Conservation (phyloP, 441 rosid species). For the Arabidopsis lyrata region DNA sequence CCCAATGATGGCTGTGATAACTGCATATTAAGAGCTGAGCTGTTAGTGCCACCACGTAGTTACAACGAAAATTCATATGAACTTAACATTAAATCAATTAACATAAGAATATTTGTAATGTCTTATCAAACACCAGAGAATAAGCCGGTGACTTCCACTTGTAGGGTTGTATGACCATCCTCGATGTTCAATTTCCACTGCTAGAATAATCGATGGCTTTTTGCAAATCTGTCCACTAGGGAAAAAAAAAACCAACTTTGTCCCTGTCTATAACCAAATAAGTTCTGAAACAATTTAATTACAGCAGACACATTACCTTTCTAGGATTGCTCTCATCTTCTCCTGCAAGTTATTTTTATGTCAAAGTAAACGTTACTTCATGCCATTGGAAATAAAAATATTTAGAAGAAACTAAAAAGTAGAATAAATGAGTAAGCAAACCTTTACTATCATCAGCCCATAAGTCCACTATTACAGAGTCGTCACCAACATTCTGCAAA, state of each 20-base stretch:
- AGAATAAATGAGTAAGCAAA: constrained; percentile 19
- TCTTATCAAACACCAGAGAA: too few species aligned
- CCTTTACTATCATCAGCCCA: constrained; percentile 78
- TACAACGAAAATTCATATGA: neutral
- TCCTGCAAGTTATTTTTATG: constrained; percentile 48
- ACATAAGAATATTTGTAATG: too few species aligned
- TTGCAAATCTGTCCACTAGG: constrained; percentile 57
- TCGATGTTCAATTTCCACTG: constrained; percentile 88
- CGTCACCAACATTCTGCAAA: constrained; percentile 50
- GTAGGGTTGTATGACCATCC: constrained; percentile 92
- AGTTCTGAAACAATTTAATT: neutral
- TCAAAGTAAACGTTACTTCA: constrained; percentile 6
- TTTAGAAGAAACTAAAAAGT: neutral
- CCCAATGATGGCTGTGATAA: constrained; percentile 75
- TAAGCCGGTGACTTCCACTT: constrained; percentile 63
- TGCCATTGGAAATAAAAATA: neutral
- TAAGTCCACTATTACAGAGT: constrained; percentile 62
- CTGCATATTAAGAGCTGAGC: constrained; percentile 70
- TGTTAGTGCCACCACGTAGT: constrained; percentile 65
- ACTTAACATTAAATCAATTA: too few species aligned
- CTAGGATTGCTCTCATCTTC: constrained; percentile 48
- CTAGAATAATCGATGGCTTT: constrained; percentile 67
- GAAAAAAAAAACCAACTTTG: neutral
- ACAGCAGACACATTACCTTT: constrained; percentile 52
- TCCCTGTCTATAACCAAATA: constrained; percentile 6